Conservation (phyloP, 805 yeast species). For the Wickerhamomyces sydowiorum region DNA sequence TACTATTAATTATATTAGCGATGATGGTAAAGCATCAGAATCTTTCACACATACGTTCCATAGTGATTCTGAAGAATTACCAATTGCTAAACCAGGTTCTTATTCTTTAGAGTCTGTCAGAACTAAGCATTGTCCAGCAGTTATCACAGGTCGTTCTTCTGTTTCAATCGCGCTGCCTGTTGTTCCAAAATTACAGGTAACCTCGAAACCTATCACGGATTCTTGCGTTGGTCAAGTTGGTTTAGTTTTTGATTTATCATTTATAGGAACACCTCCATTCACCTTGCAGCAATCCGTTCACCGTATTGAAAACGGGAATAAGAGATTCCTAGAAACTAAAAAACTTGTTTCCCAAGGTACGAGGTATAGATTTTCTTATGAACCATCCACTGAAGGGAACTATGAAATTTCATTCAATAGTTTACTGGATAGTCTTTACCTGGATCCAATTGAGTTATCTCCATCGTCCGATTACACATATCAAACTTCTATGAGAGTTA, state of each 20-base stretch:
- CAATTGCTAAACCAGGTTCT: constrained; percentile 55
- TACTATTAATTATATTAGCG: constrained; percentile 23
- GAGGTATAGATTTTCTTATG: constrained; percentile 55
- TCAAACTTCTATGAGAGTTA: constrained; percentile 64
- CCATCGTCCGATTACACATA: constrained; percentile 44
- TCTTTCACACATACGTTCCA: constrained; percentile 20
- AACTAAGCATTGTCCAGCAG: constrained; percentile 65
- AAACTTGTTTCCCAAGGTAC: constrained; percentile 33
- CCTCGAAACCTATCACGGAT: constrained; percentile 56
- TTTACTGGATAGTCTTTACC: constrained; percentile 60
- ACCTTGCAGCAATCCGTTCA: constrained; percentile 57
- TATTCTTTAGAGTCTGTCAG: constrained; percentile 50
- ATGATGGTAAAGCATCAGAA: constrained; percentile 20
- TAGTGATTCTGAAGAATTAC: constrained; percentile 26
- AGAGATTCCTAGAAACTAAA: constrained; percentile 29
- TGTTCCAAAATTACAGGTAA: constrained; percentile 40
- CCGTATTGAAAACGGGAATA: constrained; percentile 35
- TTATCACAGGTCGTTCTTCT: constrained; percentile 47
- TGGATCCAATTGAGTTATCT: constrained; percentile 29
- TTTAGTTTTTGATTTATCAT: constrained; percentile 59
- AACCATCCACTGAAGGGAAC: constrained; percentile 76
- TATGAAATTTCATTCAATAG: constrained; percentile 68
- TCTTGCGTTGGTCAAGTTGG: constrained; percentile 93
- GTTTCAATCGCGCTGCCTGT: constrained; percentile 54
- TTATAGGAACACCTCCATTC: constrained; percentile 82